Base-by-base conservation (phyloP, 139 green algal genomes). In the Coccomyxa sp. region DNA sequence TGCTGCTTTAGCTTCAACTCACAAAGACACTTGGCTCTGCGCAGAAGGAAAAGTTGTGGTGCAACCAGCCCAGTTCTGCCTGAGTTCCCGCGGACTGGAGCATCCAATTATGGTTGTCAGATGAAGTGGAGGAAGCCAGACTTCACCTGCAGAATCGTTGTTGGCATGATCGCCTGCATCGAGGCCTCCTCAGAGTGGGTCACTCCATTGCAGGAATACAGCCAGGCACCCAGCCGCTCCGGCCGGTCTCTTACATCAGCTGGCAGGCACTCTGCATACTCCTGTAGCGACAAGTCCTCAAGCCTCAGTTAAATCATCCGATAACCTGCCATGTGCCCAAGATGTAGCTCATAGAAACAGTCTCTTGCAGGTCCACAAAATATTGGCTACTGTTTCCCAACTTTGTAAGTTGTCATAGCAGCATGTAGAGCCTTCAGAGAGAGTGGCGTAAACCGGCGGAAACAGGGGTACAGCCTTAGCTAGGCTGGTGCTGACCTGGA, bases 181-280 rank as follows among this genome's bases (percentile, higher is more conserved):
- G 75, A n/a, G 12, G 25, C 58, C 38, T 84, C 67, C 67, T 84
- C 81, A 30, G 60, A 66, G 45, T 84, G 81, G 18, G 66, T 30
- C 14, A 79, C 67, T 18, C 28, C 75, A 13, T 77, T 67, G 45
- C 81, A 84, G 67, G 81, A 84, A 32, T 79, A 84, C 67, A 79
- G 31, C 67, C 74, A 63, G 21, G 67, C 76, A 38, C 81, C 81
- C 66, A 84, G 67, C 25, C 66, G 66, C 31, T 66, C 18, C 13
- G 81, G 81, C 25, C 67, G 31, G 18, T 38, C 31, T 13, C 32
- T 32, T 10, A 84, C 18, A 14, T 51, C 81, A 25, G 30, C 81
- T 45, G 81, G 81, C 67, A 84, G 23, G 0, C 23, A 25, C n/a
- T 18, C 32, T 13, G 58, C 67, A 79, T 71, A 84, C 13, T 27